Base-by-base conservation (phyloP, 164 flowering plant species). In the Paratinospora sagittata region DNA sequence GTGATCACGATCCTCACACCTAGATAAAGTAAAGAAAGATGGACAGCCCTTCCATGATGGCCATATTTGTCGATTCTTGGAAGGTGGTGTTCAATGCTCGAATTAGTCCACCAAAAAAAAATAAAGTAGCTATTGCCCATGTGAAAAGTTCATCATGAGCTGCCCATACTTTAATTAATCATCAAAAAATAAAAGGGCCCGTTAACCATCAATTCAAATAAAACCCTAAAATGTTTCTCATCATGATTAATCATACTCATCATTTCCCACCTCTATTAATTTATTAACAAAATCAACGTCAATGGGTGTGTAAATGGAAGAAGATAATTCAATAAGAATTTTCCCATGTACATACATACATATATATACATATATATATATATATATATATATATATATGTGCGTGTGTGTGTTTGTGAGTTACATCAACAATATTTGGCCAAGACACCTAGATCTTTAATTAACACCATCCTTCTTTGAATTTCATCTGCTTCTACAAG, bases 121-220 rank as follows among this genome's bases (percentile, higher is more conserved):
- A n/a, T n/a, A n/a, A 62, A 62, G 65, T 62, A 27, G 33, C 65
- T 27, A 24, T 3, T 8, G 63, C 33, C 65, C 65, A 62, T 62
- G 65, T 62, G 65, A 62, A 62, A 21, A 62, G 65, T 0, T 11
- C 65, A 23, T 62, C 16, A 49, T 49, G 65, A 24, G 34, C 65
- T 62, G 65, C 65, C 33, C 65, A 60, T 26, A 27, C n/a, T 14
- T 49, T 12, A 19, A 0, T 17, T 49, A 49, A 24, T 26, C 19
- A 62, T 62, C 65, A 62, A 23, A 26, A 62, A 62, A 62, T 9
- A 60, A 60, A 60, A 62, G 33, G 65, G 65, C 27, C 33, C 27
- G 13, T 26, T 26, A 24, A 26, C 16, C 34, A 62, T 62, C 65
- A 62, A 62, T 62, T 62, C 13, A n/a, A 24, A 11, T 62, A 24